A percentile compares a stretch with the other conserved stretches of the same genome.
phyloP scores from a whole-genome alignment of 495 filamentous ascomycete species.

The Penicillium crystallinum region DNA sequence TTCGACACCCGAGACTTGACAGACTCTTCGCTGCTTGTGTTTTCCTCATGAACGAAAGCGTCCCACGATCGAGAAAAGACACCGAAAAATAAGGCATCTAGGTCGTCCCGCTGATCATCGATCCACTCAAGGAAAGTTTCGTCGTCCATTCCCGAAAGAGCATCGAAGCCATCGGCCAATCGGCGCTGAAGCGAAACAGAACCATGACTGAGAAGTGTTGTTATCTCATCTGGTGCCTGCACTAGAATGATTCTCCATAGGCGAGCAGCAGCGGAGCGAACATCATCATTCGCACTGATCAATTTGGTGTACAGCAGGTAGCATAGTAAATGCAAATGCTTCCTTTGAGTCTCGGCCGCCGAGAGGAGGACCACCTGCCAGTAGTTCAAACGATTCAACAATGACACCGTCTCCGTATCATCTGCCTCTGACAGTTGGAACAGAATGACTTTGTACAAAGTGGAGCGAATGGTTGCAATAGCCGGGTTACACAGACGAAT shows the following conservation, averaged over 20 bases:
- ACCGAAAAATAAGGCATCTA: slow-evolving; percentile 75
- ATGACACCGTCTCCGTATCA: slow-evolving; percentile 56
- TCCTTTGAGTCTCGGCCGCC: slow-evolving; percentile 65
- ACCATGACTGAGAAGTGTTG: slow-evolving; percentile 62
- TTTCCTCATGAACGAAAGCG: slow-evolving; percentile 74
- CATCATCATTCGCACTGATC: slow-evolving; percentile 53
- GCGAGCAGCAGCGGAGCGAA: slow-evolving; percentile 74
- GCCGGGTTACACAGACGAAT: slow-evolving; percentile 84
- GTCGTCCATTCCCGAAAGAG: slow-evolving; percentile 81
- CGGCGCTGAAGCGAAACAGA: slow-evolving; percentile 62
- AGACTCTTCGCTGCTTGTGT: slow-evolving; percentile 66
- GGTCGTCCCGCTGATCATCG: slow-evolving; percentile 72
- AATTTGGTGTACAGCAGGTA: slow-evolving; percentile 85
- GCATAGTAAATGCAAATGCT: slow-evolving; percentile 76
- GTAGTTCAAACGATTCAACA: slow-evolving; percentile 80
- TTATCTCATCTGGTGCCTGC: slow-evolving; percentile 83
- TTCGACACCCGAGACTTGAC: slow-evolving; percentile 61
- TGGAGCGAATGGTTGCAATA: slow-evolving; percentile 64
- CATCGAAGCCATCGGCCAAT: slow-evolving; percentile 74
- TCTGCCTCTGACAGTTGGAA: slow-evolving; percentile 80
- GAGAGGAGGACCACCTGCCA: slow-evolving; percentile 92
- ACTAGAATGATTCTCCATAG: slow-evolving; percentile 88
- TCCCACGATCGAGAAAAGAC: slow-evolving; percentile 78
- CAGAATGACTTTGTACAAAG: slow-evolving; percentile 70
- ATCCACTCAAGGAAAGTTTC: slow-evolving; percentile 82